These are phyloP conservation scores for Otatea glauca DNA, from an alignment of 176 grass and related monocot species.

Conservation along the genomic window DNA sequence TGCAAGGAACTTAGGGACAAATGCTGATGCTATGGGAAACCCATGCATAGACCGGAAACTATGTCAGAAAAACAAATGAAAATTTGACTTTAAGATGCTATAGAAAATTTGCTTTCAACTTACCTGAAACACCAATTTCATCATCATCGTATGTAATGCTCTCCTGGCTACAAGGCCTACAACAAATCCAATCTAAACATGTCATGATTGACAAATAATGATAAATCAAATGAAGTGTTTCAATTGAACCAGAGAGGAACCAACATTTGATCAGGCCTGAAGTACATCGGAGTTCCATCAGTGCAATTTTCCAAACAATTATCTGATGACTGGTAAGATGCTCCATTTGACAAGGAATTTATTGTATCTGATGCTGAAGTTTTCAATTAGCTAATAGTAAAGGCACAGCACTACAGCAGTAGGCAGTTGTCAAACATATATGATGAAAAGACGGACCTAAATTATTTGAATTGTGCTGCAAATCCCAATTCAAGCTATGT, in stretches of 20 bases:
- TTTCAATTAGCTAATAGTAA: constrained; percentile 43
- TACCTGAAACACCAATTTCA: constrained; percentile 58
- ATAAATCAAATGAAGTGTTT: not conserved
- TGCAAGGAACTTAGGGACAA: not conserved
- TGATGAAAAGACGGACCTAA: constrained; percentile 40
- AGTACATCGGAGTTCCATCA: constrained; percentile 32
- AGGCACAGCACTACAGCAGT: not conserved
- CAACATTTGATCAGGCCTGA: constrained; percentile 47
- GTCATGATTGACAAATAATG: constrained; percentile 13
- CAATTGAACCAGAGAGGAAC: constrained; percentile 25
- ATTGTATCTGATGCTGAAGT: constrained; percentile 36
- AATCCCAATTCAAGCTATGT: constrained; percentile 37
- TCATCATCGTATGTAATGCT: constrained; percentile 33
- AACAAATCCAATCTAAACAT: constrained; percentile 27
- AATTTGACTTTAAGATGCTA: not conserved
- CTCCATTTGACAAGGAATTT: constrained; percentile 38
- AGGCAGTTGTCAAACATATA: not conserved
- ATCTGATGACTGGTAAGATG: constrained; percentile 33
- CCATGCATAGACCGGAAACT: constrained; percentile 8
- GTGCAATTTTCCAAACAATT: constrained; percentile 36
- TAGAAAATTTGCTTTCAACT: not conserved
- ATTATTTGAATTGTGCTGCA: constrained; percentile 39
- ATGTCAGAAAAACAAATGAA: not conserved
- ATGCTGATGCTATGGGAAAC: not conserved
- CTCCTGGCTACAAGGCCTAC: constrained; percentile 49